A percentile compares a stretch with the other conserved stretches of the same genome.
Conservation (phyloP, 495 filamentous ascomycete genomes). For the Talaromyces proteolyticus region DNA sequence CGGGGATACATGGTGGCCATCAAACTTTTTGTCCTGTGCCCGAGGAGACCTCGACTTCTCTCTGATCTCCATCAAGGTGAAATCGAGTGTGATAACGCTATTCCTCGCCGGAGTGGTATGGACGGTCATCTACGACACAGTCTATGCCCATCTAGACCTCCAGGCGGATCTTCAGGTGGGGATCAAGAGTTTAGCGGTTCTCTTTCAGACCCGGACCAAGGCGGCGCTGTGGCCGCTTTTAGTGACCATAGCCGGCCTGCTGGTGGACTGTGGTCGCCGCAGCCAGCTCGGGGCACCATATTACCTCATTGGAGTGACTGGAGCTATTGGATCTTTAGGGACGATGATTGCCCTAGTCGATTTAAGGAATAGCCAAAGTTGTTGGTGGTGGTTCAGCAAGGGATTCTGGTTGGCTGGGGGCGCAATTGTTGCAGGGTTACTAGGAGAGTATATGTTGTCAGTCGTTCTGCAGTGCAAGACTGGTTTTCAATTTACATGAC, state of each 20-base stretch:
- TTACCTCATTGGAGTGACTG: background rate
- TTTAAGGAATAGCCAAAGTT: background rate
- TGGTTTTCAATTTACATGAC: too few species aligned
- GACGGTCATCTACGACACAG: constrained; percentile 33
- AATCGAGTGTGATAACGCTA: constrained; percentile 12
- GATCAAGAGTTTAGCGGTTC: constrained; percentile 30
- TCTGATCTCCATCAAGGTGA: constrained; percentile 10
- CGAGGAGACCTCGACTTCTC: too few species aligned
- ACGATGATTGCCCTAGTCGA: background rate
- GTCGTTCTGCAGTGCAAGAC: too few species aligned
- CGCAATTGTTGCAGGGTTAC: background rate
- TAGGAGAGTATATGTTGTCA: background rate
- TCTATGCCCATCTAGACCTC: constrained; percentile 37
- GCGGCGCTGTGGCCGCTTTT: background rate
- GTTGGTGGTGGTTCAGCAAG: background rate
- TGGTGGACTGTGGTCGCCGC: background rate
- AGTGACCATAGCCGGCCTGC: background rate
- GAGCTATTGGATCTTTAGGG: background rate
- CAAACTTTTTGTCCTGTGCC: too few species aligned
- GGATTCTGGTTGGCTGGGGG: background rate
- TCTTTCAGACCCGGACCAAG: background rate
- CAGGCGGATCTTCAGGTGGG: constrained; percentile 27
- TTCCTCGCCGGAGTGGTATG: constrained; percentile 21
- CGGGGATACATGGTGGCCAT: too few species aligned
- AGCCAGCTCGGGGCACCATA: background rate